Evolutionary conservation across 2,329 filamentous ascomycete genomes (phyloP), one percentile per base, ranked within the genome.

Genomic region (Xenosphaeropsis pyriputrescens): DNA sequence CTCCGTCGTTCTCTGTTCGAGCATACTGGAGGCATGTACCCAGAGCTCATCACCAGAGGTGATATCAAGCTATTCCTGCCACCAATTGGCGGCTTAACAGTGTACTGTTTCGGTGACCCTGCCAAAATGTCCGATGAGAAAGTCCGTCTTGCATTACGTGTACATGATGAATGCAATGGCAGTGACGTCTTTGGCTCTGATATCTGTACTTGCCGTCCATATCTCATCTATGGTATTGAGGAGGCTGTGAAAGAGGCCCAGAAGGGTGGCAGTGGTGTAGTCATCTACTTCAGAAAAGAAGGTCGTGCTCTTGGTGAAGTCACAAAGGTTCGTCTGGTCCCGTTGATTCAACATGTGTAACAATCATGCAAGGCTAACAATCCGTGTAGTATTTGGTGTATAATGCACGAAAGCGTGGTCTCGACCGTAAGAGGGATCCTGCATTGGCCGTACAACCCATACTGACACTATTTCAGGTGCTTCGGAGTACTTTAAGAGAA

Each of bases 271-370:
- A 89, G 81, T 49, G 89, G 89, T 40, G 85, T 95, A 16, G 91
- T 96, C 38, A 95, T 96, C 56, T 98, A 98, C 59, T 98, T 96
- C 73, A 78, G 91, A 48, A 98, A 98, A 58, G 91, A 98, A 64
- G 91, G 91, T 22, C 75, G 91, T 48, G 91, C 89, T 29, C 66
- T 96, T 6, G 91, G 91, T 38, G 91, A 98, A 59, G 91, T 98
- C 16, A 93, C 86, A 38, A 95, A 38, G 36, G 35, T 37, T n/a
- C 8, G 22, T 26, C 22, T 26, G 7, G 8, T 26, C 22, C 22
- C 22, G 22, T 26, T 26, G 22, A 26, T 26, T 26, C 22, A 26
- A 26, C 22, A 26, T 26, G 22, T 26, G 12, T 26, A 9, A 26
- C 22, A 26, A 26, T 26, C 8, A 26, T 9, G 4, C 22, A 26